Percentiles rank a stretch among this genome's conserved stretches.
Conservation (phyloP, 2,329 filamentous ascomycete species). For the Colletotrichum incanum region DNA sequence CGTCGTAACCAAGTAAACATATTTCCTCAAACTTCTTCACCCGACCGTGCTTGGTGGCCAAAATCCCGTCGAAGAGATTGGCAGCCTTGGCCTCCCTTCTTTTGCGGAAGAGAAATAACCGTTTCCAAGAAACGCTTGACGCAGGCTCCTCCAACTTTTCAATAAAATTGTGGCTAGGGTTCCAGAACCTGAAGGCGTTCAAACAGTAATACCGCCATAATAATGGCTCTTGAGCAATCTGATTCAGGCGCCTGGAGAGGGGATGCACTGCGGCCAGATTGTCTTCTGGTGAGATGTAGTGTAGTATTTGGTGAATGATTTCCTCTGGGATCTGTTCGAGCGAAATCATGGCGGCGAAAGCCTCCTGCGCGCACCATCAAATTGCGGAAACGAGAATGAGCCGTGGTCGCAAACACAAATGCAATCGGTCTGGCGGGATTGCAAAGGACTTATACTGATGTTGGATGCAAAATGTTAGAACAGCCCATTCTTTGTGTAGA, state of each 20-base stretch:
- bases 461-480: background rate
- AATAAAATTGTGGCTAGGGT: slow-evolving; percentile 72
- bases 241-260: slow-evolving; percentile 75
- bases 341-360: slow-evolving; percentile 49
- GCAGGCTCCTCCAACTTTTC: slow-evolving; percentile 69
- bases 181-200: slow-evolving; percentile 82
- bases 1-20: slow-evolving; percentile 84
- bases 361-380: background rate
- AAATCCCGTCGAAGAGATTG: slow-evolving; percentile 75
- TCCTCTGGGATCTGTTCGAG: slow-evolving; percentile 81
- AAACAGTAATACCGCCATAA: slow-evolving; percentile 87
- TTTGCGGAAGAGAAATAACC: slow-evolving; percentile 72
- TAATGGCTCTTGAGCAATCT: slow-evolving; percentile 78
- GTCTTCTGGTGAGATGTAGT: slow-evolving; percentile 71
- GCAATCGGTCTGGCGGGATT: slow-evolving; percentile 6
- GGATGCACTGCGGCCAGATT: slow-evolving; percentile 64
- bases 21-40: slow-evolving; percentile 80
- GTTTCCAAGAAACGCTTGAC: slow-evolving; percentile 81
- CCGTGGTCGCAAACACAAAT: slow-evolving; percentile 14
- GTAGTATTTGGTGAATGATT: slow-evolving; percentile 84
- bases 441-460: slow-evolving; percentile 23
- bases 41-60: slow-evolving; percentile 79
- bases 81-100: slow-evolving; percentile 67
- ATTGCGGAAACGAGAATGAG: background rate
- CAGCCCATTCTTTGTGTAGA: background rate